Evolutionary conservation across 1,139 yeast genomes (phyloP).

Genomic region (Candida tetrigidarum): DNA sequence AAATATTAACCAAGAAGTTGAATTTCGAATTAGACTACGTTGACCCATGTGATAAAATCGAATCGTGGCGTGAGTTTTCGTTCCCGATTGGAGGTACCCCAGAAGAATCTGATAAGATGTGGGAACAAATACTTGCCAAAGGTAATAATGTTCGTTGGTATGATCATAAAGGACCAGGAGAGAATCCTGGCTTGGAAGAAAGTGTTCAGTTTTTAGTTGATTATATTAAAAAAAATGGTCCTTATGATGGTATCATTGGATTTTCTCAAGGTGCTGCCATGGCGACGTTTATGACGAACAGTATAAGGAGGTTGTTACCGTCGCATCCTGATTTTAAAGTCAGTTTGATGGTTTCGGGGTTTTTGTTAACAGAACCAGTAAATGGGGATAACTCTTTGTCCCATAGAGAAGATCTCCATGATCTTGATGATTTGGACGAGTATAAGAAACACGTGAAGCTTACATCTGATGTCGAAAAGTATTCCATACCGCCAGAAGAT

Average conservation of each 20-base stretch:
- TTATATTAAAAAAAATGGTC: conserved; percentile 72
- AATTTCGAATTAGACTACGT: conserved; percentile 48
- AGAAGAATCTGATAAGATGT: conserved; percentile 29
- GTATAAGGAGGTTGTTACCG: conserved; percentile 43
- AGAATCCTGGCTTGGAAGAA: conserved; percentile 37
- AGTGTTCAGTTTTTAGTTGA: conserved; percentile 47
- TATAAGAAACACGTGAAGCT: conserved; percentile 25
- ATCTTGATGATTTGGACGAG: conserved; percentile 25
- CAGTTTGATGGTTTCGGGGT: conserved; percentile 57
- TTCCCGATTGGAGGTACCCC: conserved; percentile 31
- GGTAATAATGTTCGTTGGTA: conserved; percentile 59
- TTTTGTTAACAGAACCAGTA: conserved; percentile 52
- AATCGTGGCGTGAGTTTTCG: conserved; percentile 30
- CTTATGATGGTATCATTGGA: conserved; percentile 87
- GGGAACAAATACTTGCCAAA: conserved; percentile 41
- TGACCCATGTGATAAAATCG: conserved; percentile 37
- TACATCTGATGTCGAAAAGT: conserved; percentile 21
- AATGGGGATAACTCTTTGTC: conserved; percentile 12
- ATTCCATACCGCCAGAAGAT: conserved; percentile 22
- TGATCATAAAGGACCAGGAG: conserved; percentile 30
- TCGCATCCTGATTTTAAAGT: conserved; percentile 46
- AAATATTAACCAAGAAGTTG: conserved; percentile 61
- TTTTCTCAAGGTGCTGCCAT: conserved; percentile 95
- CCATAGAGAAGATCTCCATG: conserved; percentile 24
- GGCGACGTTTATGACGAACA: conserved; percentile 59